phyloP scores from a whole-genome alignment of 2,329 filamentous ascomycete genomes.

The Botrytis porri region DNA sequence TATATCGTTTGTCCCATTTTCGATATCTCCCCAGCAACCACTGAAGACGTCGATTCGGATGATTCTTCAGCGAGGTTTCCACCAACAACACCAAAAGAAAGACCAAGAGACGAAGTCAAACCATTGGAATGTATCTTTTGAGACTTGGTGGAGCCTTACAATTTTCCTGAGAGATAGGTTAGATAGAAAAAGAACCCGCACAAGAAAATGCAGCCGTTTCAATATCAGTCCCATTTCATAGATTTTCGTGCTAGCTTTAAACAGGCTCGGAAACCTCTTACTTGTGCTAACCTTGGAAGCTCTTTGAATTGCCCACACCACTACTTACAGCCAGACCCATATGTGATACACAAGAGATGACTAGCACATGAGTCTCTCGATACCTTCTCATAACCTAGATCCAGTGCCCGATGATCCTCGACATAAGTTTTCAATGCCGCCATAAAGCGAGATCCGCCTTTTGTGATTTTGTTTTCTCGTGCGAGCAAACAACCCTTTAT shows the following conservation, averaged over 20 bases:
- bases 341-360: not conserved
- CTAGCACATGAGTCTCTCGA: not conserved
- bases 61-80: no score
- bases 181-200: no score
- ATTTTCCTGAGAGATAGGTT: no score
- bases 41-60: no score
- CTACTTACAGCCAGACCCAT: not conserved
- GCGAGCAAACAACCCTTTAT: slow-evolving; percentile 26
- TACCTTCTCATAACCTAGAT: slow-evolving; percentile 40
- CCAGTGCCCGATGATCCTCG: slow-evolving; percentile 42
- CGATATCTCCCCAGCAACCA: no score
- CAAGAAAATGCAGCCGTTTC: not conserved
- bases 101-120: not conserved
- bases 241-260: not conserved
- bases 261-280: not conserved
- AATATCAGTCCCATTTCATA: not conserved
- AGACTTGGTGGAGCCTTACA: not conserved
- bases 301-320: not conserved
- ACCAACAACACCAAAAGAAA: no score
- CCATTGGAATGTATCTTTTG: not conserved
- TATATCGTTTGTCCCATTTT: no score
- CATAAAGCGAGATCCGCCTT: slow-evolving; percentile 39
- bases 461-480: slow-evolving; percentile 28
- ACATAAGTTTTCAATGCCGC: slow-evolving; percentile 42
- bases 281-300: not conserved